Evolutionary conservation across 1,139 yeast species (phyloP).

Genomic region (Spathaspora sp.): DNA sequence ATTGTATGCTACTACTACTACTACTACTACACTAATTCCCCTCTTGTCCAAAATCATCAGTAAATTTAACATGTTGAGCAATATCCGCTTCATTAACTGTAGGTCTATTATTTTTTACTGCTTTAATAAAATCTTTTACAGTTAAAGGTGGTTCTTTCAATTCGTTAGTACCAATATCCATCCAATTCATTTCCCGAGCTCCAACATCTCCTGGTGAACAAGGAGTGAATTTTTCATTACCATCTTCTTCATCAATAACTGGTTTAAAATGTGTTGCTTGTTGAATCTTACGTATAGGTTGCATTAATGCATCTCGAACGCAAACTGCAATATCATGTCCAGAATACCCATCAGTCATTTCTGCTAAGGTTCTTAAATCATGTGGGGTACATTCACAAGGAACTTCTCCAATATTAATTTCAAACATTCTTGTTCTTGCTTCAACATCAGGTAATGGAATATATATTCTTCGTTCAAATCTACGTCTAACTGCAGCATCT

Average conservation of each 20-base stretch:
- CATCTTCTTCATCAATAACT: conserved; percentile 39
- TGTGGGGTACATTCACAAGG: conserved; percentile 75
- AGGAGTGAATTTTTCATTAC: conserved; percentile 64
- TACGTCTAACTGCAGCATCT: conserved; percentile 95
- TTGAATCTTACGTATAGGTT: conserved; percentile 93
- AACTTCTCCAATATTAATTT: conserved; percentile 85
- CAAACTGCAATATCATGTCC: conserved; percentile 98
- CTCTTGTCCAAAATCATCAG: conserved; percentile 95
- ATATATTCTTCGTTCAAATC: conserved; percentile 93
- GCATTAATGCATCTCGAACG: conserved; percentile 97
- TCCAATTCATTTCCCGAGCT: conserved; percentile 91
- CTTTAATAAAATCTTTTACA: conserved; percentile 89
- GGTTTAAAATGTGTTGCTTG: conserved; percentile 92
- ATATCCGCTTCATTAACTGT: conserved; percentile 89
- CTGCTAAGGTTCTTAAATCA: conserved; percentile 78
- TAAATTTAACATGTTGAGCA: conserved; percentile 79
- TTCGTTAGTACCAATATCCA: conserved; percentile 86
- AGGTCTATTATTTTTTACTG: conserved; percentile 88
- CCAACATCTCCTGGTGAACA: conserved; percentile 94
- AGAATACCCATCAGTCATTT: conserved; percentile 95
- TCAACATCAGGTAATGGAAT: conserved; percentile 91
- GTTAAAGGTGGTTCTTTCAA: conserved; percentile 86
- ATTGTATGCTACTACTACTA: background rate
- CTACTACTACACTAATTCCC: conserved; percentile 63
- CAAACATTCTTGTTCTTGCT: conserved; percentile 92